Base-by-base conservation (phyloP, 108 stramenopile genomes). In the Discostella pseudostelligera region DNA sequence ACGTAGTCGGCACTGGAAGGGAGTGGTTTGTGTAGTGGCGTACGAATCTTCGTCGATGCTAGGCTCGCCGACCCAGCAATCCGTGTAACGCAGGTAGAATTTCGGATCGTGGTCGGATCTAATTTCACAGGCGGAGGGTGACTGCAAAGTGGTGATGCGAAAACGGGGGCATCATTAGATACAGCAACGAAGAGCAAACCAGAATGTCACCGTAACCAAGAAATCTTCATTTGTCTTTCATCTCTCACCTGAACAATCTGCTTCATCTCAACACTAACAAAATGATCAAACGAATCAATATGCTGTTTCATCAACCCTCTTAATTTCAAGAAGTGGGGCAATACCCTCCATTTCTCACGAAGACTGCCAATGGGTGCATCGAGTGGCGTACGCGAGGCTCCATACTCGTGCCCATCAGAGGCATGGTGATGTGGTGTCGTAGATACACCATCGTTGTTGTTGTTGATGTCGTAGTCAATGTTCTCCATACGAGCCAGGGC, bases 271-370 rank as follows among this genome's bases (percentile, higher is more conserved):
- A 83, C 84, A 46, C 91, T 88, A n/a, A 98, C 88, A 67, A 99
- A 98, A 75, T 98, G 91, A 82, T 99, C 86, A 73, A 95, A 99
- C 39, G 93, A 95, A 72, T 97, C 96, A 81, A 99, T 95, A 66
- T 99, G 99, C 69, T 99, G 99, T 39, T 92, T 77, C 92, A 99
- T 93, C 55, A 99, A 83, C 4, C 94, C 94, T 19, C 97, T 79
- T 40, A 98, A 70, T 60, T 82, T 68, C 32, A 98, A 74, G 81
- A 98, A 97, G 67, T 97, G 90, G 1, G 97, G 97, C 36, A 98
- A 78, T 46, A 98, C 72, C 59, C 95, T 79, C 97, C 97, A 98
- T 61, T 97, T 98, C 55, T 96, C 94, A 39, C 84, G 62, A 36
- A 98, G 73, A 24, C 81, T 80, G 43, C 85, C 89, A n/a, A 98